Evolutionary conservation across 2,329 filamentous ascomycete species (phyloP), one percentile per base, ranked within the genome.

Genomic region (Basipetospora chlamydospora): DNA sequence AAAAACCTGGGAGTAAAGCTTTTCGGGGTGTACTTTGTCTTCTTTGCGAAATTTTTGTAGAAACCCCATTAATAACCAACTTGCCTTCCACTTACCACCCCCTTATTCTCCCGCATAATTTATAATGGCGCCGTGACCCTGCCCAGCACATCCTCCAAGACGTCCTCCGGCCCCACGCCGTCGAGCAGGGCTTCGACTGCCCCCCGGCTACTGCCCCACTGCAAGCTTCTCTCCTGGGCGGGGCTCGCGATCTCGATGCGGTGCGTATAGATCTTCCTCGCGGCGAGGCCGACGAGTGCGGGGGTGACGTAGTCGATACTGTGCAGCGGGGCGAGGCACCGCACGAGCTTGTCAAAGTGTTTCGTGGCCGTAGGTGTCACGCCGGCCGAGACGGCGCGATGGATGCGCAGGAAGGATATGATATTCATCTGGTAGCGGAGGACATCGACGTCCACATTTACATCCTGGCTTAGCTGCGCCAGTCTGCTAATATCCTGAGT

Each of bases 351-450:
- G 29, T 73, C 67, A 39, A 96, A 77, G 49, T 94, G 79, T 33
- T 74, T 73, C 2, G 86, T 94, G 1, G 86, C 84, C 26, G 69
- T 59, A 0, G 88, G 79, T 10, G 83, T 80, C 35, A 93, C 71
- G 28, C 86, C 84, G 11, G 79, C 73, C 13, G 71, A 72, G 18
- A 95, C 81, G 33, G 84, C 87, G 37, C 88, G 79, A 56, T 93
- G 87, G 53, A 92, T 70, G 20, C 90, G 78, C 45, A 96, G 67
- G 52, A 93, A 95, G 3, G 86, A 73, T 35, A 88, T 63, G 26
- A 96, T 73, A 56, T 96, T 88, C 64, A 88, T 79, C 40, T 88
- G 70, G 55, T 96, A 96, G 29, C 83, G 75, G 40, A 73, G 65
- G 3, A 95, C 72, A 45, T 95, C 86, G 15, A 87, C 70, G 40